Base-by-base conservation (phyloP, 352 stramenopile species). In the Elongisporangium prolatum region DNA sequence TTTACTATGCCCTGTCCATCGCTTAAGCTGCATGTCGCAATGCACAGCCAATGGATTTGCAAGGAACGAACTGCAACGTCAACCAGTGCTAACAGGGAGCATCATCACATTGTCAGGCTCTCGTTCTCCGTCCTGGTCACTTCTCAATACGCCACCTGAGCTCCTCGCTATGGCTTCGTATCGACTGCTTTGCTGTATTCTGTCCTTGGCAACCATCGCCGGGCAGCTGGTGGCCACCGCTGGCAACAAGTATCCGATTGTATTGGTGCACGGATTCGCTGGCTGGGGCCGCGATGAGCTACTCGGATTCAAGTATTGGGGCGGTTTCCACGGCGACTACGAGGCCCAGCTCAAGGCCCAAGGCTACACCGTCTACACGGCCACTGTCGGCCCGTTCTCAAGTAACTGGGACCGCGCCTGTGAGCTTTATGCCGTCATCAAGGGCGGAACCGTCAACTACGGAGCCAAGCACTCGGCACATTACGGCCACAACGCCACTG, bases 241-340 rank as follows among this genome's bases (percentile, higher is more conserved):
- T 24, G 60, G 60, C 56, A 80, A 81, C 63, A 62, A 69, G 28
- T 80, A 78, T 54, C 75, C 75, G 25, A 68, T 81, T 10, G 69
- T 88, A 24, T 54, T 88, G 20, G 72, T 86, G 11, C 74, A 86
- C 52, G 77, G 77, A 8, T 72, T 88, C 52, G 63, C 61, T 48
- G 77, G 75, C 40, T 86, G 70, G 67, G 73, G 65, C 18, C 65
- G 58, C 2, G 71, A 72, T 25, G 72, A 84, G 52, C 58, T 84
- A 17, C 59, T 72, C 22, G 72, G 68, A 8, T 62, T 79, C 55
- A 69, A 71, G 58, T 86, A 86, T 54, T 88, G 75, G 75, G 77
- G 73, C 2, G 64, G 65, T 0, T 64, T 77, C 20, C 72, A 85
- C 48, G 69, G 71, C 10, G 72, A 84, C 48, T 59, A 78, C 16